Percentiles rank a stretch among this genome's conserved stretches.
Evolutionary conservation across 2,329 filamentous ascomycete genomes (phyloP).

Genomic region (Pyrenochaeta sp.): DNA sequence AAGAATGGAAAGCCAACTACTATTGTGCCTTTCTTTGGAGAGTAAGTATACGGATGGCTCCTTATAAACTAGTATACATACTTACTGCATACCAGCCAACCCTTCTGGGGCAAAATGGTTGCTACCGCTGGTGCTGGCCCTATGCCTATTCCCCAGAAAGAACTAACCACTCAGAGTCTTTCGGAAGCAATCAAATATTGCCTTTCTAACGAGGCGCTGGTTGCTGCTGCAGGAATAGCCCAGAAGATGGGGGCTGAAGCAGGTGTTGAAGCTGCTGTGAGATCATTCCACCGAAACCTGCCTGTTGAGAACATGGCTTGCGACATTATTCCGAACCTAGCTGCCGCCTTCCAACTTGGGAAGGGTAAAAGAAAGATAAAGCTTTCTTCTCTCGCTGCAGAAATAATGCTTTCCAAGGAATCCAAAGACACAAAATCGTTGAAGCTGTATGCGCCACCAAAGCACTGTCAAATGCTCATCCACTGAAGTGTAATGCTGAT

Average conservation of each 20-base stretch:
- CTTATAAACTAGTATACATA: background rate
- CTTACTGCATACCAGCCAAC: conserved; percentile 1
- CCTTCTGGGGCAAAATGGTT: conserved; percentile 42
- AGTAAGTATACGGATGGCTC: conserved; percentile 55
- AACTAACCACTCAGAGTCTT: conserved; percentile 41
- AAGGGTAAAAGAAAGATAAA: conserved; percentile 47
- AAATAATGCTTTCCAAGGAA: conserved; percentile 67
- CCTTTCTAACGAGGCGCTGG: conserved; percentile 47
- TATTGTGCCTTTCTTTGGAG: conserved; percentile 75
- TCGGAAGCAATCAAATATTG: conserved; percentile 44
- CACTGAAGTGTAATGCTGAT: conserved; percentile 1
- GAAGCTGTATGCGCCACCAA: conserved; percentile 63
- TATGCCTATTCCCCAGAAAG: conserved; percentile 30
- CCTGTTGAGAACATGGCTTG: conserved; percentile 67
- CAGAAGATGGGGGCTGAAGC: conserved; percentile 53
- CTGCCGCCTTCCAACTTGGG: conserved; percentile 67
- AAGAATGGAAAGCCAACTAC: conserved; percentile 78
- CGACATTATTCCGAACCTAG: conserved; percentile 69
- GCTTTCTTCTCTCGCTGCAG: conserved; percentile 76
- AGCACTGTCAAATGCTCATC: background rate
- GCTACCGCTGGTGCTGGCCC: conserved; percentile 39
- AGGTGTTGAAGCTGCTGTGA: conserved; percentile 52
- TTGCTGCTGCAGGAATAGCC: conserved; percentile 49
- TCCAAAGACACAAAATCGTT: conserved; percentile 71
- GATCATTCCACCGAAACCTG: conserved; percentile 60